Base-by-base conservation (phyloP, 164 flowering plant species). In the Annona cherimola region DNA sequence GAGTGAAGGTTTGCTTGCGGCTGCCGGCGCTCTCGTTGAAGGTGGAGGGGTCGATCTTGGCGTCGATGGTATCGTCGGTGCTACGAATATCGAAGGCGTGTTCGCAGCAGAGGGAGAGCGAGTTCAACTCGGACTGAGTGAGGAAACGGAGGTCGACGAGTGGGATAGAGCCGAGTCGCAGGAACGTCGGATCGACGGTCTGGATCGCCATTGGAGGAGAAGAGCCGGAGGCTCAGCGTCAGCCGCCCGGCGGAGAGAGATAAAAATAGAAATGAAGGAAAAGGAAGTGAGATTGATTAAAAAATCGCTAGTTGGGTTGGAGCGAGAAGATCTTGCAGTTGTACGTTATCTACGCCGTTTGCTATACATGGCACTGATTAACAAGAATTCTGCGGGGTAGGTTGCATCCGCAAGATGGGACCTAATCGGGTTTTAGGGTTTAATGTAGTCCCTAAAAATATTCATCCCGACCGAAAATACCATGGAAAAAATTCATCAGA, bases 1-100 rank as follows among this genome's bases (percentile, higher is more conserved):
- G 92, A 50, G 91, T 89, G 83, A 84, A 94, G 57, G 98, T 91
- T 70, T 94, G 98, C 59, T 87, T 89, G 16, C 98, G 90, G 75
- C 93, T 83, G 5, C 96, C 97, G n/a, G 90, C 92, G 78, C 93
- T 88, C 63, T 91, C 97, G 77, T 92, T 94, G 86, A 91, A 92
- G 66, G 88, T 86, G 68, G 93, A 80, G 55, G 92, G 90, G 77
- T 94, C 94, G 81, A 92, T 88, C 77, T 86, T 83, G 18, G 96
- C 93, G 77, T 86, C 81, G 59, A 85, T 76, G 78, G 83, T 75
- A 74, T 85, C 92, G 73, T 79, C 85, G 76, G 67, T 67, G 63
- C 69, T 79, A 73, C 62, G 61, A 69, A 76, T 75, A 69, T 81
- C 79, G 78, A 76, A 69, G 59, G 87, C 46, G 70, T 77, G 69